Evolutionary conservation across 108 stramenopile species (phyloP), one percentile per base, ranked within the genome.

Genomic region (Aurantiochytrium sp.): DNA sequence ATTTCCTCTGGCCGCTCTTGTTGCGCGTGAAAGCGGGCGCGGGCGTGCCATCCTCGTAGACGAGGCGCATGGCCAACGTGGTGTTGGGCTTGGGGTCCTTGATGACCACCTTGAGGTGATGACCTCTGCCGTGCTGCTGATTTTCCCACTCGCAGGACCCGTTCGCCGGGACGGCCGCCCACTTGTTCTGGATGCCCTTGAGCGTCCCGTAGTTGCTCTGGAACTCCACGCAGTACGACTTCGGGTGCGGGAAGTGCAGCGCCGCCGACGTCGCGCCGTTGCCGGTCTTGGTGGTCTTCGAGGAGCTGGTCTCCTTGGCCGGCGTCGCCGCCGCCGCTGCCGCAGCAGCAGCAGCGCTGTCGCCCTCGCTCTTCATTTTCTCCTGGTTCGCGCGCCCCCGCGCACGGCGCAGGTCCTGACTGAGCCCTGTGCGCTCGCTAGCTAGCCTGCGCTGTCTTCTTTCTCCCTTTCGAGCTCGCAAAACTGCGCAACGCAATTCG

Each of bases 141-240:
- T 83, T 83, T 45, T 83, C 76, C 76, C 76, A 83, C 51, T 83
- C 76, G 76, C 76, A 83, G 14, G 76, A 47, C 14, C 76, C 51
- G 51, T 83, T 53, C 18, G 76, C n/a, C 12, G 76, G 51, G 19
- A 83, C 76, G 8, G 45, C 76, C n/a, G 76, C 51, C 76, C 76
- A 83, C 76, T 53, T 18, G 23, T 83, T 83, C 76, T 83, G 43
- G 4, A 83, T 83, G 25, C 76, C 76, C 76, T 83, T 83, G 76
- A 83, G 76, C 49, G 76, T 83, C 23, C 49, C 76, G 25, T 53
- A 53, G 23, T 83, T 83, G 76, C 76, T 83, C 51, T 83, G 76
- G 4, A 53, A 83, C 45, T 47, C 45, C 25, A 83, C 76, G 76
- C 76, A 83, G 51, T 83, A 83, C 4, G 45, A 21, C 51, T 83